phyloP scores from a whole-genome alignment of 805 yeast species.

The Ogataea thermomethanolica region DNA sequence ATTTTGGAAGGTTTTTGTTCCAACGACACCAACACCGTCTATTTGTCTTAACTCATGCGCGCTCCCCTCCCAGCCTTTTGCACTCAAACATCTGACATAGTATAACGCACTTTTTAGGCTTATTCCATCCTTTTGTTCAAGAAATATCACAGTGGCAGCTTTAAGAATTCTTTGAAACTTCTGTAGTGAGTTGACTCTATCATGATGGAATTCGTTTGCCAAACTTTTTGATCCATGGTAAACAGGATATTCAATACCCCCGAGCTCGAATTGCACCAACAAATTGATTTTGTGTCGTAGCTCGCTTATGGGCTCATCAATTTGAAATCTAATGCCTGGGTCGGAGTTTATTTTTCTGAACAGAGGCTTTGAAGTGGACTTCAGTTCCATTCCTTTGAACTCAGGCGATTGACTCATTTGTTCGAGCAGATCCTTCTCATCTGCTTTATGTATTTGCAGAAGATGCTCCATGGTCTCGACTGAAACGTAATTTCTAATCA shows the following conservation, averaged over 20 bases:
- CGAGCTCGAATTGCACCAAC: constrained; percentile 47
- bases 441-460: constrained; percentile 21
- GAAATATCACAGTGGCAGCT: constrained; percentile 43
- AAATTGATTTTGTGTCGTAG: constrained; percentile 39
- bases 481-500: constrained; percentile 47
- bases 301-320: constrained; percentile 23
- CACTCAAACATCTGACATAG: constrained; percentile 39
- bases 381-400: constrained; percentile 38
- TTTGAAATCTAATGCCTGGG: constrained; percentile 37
- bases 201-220: constrained; percentile 40
- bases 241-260: constrained; percentile 46
- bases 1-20: constrained; percentile 37
- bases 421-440: constrained; percentile 20
- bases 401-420: constrained; percentile 39
- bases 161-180: constrained; percentile 41
- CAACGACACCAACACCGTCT: constrained; percentile 42
- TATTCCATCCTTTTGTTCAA: constrained; percentile 38
- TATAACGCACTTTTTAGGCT: constrained; percentile 39
- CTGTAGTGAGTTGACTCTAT: constrained; percentile 41
- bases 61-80: constrained; percentile 50
- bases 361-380: constrained; percentile 43
- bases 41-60: constrained; percentile 45
- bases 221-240: constrained; percentile 39
- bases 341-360: constrained; percentile 42
- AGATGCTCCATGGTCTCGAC: constrained; percentile 42